phyloP scores from a whole-genome alignment of 1,284 basidiomycete genomes.

The Meripilus lineatus region DNA sequence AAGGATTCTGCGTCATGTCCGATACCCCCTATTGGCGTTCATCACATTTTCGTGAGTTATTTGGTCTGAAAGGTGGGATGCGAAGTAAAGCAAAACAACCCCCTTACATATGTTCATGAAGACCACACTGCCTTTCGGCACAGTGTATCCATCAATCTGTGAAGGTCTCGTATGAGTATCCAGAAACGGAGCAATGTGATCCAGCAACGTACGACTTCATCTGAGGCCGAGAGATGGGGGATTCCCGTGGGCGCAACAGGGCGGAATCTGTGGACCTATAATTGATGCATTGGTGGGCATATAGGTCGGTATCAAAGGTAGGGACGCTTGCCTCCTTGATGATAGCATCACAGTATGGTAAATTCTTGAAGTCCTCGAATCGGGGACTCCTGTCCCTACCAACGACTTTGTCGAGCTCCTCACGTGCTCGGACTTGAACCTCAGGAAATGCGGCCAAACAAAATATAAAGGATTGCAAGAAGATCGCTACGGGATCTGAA shows the following conservation, averaged over 20 bases:
- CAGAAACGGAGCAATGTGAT: neutral
- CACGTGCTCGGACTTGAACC: constrained; percentile 26
- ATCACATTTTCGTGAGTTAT: neutral
- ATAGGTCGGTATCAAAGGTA: too few relatives aligned
- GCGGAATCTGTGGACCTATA: constrained; percentile 12
- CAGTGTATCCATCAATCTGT: constrained; percentile 3
- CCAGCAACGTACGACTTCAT: neutral
- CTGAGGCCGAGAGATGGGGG: constrained; percentile 12
- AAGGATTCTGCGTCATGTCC: constrained; percentile 14
- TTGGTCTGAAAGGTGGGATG: neutral
- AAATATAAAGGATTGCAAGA: constrained; percentile 23
- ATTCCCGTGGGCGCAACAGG: constrained; percentile 15
- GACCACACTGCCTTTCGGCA: constrained; percentile 15
- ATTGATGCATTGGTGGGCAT: neutral
- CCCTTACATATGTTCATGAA: constrained; percentile 18
- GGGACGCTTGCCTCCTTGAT: constrained; percentile 30
- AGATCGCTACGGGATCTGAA: constrained; percentile 23
- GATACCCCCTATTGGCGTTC: constrained; percentile 14
- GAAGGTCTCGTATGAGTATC: neutral
- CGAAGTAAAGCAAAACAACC: too few relatives aligned
- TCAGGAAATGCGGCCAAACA: constrained; percentile 26
- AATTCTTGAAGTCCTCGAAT: constrained; percentile 24
- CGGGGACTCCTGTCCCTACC: constrained; percentile 27
- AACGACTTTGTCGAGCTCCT: constrained; percentile 33
- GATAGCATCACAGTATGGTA: constrained; percentile 31